These are phyloP conservation scores for Haplosporangium gracile DNA, from an alignment of 192 early-diverging fungal species.

Conservation along the genomic window DNA sequence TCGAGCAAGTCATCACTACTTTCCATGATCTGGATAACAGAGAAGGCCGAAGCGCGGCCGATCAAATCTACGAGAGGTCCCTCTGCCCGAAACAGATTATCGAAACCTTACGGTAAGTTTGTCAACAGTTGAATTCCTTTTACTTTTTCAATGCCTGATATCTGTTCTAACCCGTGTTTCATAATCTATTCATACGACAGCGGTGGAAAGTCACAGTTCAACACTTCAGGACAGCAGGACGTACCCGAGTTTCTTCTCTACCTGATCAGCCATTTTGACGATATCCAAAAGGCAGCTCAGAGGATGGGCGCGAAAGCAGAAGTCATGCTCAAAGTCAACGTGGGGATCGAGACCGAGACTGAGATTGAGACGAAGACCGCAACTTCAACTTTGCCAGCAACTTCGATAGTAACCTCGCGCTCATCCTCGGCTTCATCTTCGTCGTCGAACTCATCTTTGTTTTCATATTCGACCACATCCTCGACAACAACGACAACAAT, in stretches of 20 bases:
- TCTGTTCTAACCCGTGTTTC: neutral
- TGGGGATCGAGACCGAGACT: neutral
- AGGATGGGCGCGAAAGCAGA: neutral
- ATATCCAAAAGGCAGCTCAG: slow-evolving; percentile 18
- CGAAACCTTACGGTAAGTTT: slow-evolving; percentile 27
- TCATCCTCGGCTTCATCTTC: neutral
- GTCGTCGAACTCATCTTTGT: neutral
- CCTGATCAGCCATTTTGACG: slow-evolving; percentile 39
- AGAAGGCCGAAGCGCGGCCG: neutral
- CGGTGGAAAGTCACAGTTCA: slow-evolving; percentile 33
- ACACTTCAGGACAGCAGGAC: slow-evolving; percentile 46
- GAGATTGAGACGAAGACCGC: neutral
- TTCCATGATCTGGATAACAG: slow-evolving; percentile 8
- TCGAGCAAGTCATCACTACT: slow-evolving; percentile 4
- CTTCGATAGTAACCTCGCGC: neutral
- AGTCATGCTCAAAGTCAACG: no score
- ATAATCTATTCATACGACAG: neutral
- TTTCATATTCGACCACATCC: neutral
- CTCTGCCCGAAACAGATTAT: slow-evolving; percentile 40
- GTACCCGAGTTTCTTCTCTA: slow-evolving; percentile 49
- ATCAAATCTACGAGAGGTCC: neutral
- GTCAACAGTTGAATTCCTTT: neutral
- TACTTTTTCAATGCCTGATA: neutral
- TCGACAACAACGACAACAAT: no score
- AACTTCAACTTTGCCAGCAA: neutral